phyloP scores from a whole-genome alignment of 495 filamentous ascomycete species.

The Penicillium psychrofluorescens region DNA sequence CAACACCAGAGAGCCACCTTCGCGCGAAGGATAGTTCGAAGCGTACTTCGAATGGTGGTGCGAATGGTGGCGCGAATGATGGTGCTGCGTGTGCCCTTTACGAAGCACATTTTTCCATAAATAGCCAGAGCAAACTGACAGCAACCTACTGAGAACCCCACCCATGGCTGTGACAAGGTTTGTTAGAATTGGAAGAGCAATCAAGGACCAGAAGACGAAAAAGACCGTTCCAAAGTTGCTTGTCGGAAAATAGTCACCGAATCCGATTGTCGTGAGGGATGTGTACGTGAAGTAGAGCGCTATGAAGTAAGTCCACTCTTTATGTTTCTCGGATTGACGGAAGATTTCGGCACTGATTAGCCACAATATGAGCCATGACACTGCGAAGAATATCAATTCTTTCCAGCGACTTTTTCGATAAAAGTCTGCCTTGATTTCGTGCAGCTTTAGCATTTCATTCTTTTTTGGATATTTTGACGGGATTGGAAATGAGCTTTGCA shows the following conservation, averaged over 20 bases:
- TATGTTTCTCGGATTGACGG: conserved; percentile 35
- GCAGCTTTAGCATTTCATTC: conserved; percentile 62
- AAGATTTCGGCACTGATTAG: conserved; percentile 68
- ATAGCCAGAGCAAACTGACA: too few species aligned
- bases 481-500: too few species aligned
- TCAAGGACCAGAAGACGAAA: conserved; percentile 37
- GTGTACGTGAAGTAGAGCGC: conserved; percentile 70
- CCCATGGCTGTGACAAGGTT: conserved; percentile 5
- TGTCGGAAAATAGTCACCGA: conserved; percentile 39
- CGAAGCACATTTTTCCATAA: too few species aligned
- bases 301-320: conserved; percentile 5
- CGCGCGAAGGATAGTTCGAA: too few species aligned
- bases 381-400: conserved; percentile 51
- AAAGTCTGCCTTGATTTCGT: conserved; percentile 42
- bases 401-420: conserved; percentile 55
- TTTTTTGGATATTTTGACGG: conserved; percentile 21
- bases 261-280: conserved; percentile 71
- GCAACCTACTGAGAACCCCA: neutral
- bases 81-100: too few species aligned
- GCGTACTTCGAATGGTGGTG: too few species aligned
- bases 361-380: conserved; percentile 66
- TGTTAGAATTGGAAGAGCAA: conserved; percentile 6
- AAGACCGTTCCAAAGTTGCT: conserved; percentile 66
- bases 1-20: too few species aligned
- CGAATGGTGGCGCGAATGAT: too few species aligned